These are phyloP conservation scores for Pyrenochaeta sp. DNA, from an alignment of 2,329 filamentous ascomycete species.

Conservation along the genomic window DNA sequence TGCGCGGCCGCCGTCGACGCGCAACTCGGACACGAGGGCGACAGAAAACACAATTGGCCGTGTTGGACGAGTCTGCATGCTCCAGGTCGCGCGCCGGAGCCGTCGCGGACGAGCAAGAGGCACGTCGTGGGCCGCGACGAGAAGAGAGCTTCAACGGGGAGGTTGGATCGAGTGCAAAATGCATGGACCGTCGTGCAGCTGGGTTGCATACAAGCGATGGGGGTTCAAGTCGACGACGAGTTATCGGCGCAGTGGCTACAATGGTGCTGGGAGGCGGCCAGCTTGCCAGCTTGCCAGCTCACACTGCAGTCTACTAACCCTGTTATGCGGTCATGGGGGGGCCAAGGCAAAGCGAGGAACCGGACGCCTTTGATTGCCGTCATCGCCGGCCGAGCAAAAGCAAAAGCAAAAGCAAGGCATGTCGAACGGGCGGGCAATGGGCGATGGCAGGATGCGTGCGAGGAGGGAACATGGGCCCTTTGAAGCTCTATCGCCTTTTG, in stretches of 20 bases:
- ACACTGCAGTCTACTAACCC: constrained; percentile 23
- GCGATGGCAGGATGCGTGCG: background rate
- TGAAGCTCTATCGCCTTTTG: background rate
- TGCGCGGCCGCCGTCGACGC: constrained; percentile 16
- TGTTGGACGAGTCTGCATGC: constrained; percentile 6
- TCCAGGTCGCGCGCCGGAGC: constrained; percentile 6
- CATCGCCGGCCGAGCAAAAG: constrained; percentile 12
- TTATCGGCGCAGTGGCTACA: background rate
- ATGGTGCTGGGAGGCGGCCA: background rate
- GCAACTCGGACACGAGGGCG: constrained; percentile 15
- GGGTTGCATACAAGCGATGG: constrained; percentile 2
- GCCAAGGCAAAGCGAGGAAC: constrained; percentile 20
- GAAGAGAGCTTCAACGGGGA: background rate
- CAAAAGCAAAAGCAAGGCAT: constrained; percentile 16
- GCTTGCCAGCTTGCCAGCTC: constrained; percentile 10
- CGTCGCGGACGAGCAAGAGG: background rate
- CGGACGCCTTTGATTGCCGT: constrained; percentile 14
- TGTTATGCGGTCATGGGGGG: constrained; percentile 16
- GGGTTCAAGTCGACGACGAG: background rate
- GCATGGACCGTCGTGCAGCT: constrained; percentile 5
- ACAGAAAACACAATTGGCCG: constrained; percentile 11
- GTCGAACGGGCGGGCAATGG: background rate
- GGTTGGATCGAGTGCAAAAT: background rate
- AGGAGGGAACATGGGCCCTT: too few species aligned
- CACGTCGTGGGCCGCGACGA: background rate